These are phyloP conservation scores for Candida patagonica DNA, from an alignment of 805 yeast genomes.

Conservation along the genomic window DNA sequence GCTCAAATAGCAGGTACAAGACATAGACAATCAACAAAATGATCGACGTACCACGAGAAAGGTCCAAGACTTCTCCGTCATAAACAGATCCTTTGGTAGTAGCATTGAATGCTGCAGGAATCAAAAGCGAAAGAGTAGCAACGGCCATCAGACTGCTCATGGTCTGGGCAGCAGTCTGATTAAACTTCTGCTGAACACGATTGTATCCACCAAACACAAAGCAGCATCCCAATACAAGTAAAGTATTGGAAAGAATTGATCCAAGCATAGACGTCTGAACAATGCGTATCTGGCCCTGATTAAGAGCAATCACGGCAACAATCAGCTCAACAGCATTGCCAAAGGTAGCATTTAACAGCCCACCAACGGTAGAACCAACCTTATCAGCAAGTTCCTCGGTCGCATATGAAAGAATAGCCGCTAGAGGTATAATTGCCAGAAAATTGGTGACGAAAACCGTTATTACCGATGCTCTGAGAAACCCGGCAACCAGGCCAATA, in stretches of 20 bases:
- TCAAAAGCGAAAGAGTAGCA: constrained; percentile 76
- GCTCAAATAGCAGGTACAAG: constrained; percentile 76
- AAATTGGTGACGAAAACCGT: constrained; percentile 66
- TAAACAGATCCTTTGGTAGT: constrained; percentile 33
- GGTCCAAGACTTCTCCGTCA: constrained; percentile 44
- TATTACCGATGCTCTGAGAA: constrained; percentile 43
- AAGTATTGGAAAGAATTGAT: constrained; percentile 76
- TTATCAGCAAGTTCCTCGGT: constrained; percentile 86
- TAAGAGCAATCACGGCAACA: constrained; percentile 83
- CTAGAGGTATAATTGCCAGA: constrained; percentile 85
- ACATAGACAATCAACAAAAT: constrained; percentile 69
- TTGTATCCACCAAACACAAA: constrained; percentile 88
- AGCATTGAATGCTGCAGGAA: constrained; percentile 95
- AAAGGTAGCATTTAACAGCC: constrained; percentile 89
- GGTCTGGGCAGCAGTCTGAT: constrained; percentile 96
- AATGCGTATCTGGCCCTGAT: constrained; percentile 78
- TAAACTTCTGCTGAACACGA: constrained; percentile 77
- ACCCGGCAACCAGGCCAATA: constrained; percentile 70
- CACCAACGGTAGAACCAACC: constrained; percentile 89
- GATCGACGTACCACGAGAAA: constrained; percentile 81
- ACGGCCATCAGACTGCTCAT: constrained; percentile 92
- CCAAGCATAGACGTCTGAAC: constrained; percentile 98
- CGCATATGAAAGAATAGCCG: constrained; percentile 81
- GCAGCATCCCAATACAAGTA: constrained; percentile 91
- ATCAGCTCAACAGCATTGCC: constrained; percentile 97